Base-by-base conservation (phyloP, 1,284 basidiomycete species). In the Heterobasidion irregulare region DNA sequence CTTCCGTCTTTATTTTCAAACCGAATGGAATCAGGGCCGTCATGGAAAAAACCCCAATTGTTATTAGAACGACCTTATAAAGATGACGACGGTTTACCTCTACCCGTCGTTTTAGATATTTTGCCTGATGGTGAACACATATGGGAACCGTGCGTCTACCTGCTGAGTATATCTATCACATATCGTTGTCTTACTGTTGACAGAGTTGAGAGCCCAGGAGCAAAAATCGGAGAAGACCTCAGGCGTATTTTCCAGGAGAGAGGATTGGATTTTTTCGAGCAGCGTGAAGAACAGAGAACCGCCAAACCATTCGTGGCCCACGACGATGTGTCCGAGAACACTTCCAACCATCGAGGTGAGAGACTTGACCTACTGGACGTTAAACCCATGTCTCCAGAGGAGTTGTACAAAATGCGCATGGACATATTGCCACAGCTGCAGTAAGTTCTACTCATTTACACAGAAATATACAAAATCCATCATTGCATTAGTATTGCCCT, bases 31-130 rank as follows among this genome's bases (percentile, higher is more conserved):
- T n/a, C 10, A 41, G 38, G n/a, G 38, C 38, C 38, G 0, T 63
- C 72, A 13, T 86, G 82, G 79, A 84, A 79, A 64, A 75, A 76
- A 55, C 72, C 82, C 38, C 83, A 72, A 58, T 71, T 90, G 8
- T 84, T 86, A 1, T 75, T 91, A 44, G 89, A 92, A 65, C 74
- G 81, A 48, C 87, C 86, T 0, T 89, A 90, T 71, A 89, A 84
- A 68, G 84, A 89, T 63, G 88, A 91, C 59, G 69, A 76, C 45
- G 86, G 83, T 12, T 70, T 79, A 46, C 74, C 65, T 12, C 78
- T 89, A 33, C 83, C 80, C 19, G 72, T 75, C n/a, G 68, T 91
- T 33, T 68, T 78, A 13, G 89, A 92, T 63, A 87, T 92, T 54
- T 75, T 78, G 9, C 73, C 76, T n/a, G 82, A 86, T 47, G 86